Evolutionary conservation across 73 alveolate species (phyloP).

Genomic region (Tetrahymena malaccensis): DNA sequence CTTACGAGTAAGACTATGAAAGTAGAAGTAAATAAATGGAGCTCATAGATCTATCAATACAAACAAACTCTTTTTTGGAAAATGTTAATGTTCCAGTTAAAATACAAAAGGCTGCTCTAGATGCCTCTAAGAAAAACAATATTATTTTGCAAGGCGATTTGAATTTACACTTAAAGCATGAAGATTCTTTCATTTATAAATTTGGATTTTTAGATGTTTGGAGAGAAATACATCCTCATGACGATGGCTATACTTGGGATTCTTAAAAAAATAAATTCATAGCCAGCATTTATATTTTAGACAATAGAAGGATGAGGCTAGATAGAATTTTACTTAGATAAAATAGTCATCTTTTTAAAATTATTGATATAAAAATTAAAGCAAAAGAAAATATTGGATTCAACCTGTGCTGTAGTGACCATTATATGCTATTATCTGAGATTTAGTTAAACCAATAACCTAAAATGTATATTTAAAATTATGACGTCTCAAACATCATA

Average conservation of each 20-base stretch:
- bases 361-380: neutral
- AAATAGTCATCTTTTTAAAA: neutral
- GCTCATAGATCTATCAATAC: neutral
- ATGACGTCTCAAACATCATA: neutral
- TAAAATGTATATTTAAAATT: neutral
- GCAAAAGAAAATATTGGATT: neutral
- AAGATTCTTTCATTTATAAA: neutral
- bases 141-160: neutral
- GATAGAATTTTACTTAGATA: neutral
- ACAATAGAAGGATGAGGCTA: neutral
- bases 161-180: neutral
- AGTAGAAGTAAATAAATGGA: neutral
- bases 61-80: neutral
- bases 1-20: neutral
- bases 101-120: neutral
- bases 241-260: neutral
- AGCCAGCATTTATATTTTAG: neutral
- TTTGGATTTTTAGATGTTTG: neutral
- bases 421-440: neutral
- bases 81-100: neutral
- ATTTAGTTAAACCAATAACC: neutral
- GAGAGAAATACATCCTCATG: neutral
- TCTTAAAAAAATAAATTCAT: neutral
- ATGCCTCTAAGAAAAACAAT: neutral
- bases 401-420: neutral